These are phyloP conservation scores for Bimuria novae-zelandiae DNA, from an alignment of 2,329 filamentous ascomycete genomes.

Conservation along the genomic window DNA sequence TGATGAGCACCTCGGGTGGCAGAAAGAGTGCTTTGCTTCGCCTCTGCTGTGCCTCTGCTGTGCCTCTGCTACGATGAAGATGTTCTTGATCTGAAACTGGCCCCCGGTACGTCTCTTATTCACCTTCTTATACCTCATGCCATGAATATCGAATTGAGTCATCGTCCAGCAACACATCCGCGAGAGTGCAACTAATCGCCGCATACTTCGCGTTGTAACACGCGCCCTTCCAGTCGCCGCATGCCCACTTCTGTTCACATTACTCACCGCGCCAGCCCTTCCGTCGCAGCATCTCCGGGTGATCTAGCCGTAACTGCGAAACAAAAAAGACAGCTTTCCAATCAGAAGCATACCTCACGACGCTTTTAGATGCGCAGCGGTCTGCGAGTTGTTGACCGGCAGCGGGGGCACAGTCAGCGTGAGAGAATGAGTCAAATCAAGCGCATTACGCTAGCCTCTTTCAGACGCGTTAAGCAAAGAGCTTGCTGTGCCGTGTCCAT, in stretches of 20 bases:
- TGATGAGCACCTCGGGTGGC: neutral
- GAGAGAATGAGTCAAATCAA: neutral
- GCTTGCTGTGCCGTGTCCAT: no score
- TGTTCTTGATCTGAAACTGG: conserved; percentile 1
- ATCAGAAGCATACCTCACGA: neutral
- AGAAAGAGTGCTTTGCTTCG: no score
- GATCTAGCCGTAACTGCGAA: neutral
- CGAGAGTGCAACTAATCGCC: no score
- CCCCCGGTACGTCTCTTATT: neutral
- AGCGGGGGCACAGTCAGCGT: neutral
- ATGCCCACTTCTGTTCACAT: neutral
- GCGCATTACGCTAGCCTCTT: neutral
- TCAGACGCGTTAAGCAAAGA: neutral
- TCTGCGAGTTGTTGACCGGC: neutral
- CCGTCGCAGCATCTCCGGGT: neutral
- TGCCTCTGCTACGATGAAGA: no score
- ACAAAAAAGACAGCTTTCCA: neutral
- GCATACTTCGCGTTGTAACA: neutral
- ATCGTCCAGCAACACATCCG: neutral
- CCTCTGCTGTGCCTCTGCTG: no score
- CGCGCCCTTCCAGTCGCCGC: neutral
- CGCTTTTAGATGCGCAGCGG: neutral
- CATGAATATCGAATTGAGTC: neutral
- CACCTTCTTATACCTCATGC: neutral
- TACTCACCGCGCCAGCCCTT: neutral